These are phyloP conservation scores for Acanthamoeba divionensis DNA, from an alignment of 208 protist species.

Conservation along the genomic window DNA sequence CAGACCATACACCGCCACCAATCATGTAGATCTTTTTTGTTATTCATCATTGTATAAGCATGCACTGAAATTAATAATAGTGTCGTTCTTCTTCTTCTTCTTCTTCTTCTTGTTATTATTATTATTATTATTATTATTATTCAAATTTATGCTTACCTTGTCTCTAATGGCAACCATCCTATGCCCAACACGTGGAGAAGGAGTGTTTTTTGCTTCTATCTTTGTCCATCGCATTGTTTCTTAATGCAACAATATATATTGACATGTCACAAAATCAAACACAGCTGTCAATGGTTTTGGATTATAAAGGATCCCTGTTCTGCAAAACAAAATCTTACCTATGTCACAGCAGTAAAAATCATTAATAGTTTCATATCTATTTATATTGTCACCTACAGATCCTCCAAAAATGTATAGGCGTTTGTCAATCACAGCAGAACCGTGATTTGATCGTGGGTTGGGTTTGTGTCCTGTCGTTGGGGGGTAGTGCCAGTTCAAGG, in stretches of 20 bases:
- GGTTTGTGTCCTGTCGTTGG: background rate
- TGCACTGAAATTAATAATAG: too few species aligned
- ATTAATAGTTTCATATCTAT: conserved; percentile 15
- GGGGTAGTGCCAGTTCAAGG: background rate
- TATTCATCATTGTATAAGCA: too few species aligned
- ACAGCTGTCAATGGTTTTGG: too few species aligned
- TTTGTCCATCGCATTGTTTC: conserved; percentile 5
- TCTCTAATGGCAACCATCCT: background rate
- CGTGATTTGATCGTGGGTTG: conserved; percentile 6
- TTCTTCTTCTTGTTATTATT: too few species aligned
- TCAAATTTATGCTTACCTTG: too few species aligned
- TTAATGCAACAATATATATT: background rate
- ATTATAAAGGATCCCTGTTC: background rate
- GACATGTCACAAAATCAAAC: background rate
- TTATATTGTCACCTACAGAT: conserved; percentile 41
- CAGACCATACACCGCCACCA: conserved; percentile 48
- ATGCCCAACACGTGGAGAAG: conserved; percentile 6
- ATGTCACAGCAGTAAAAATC: conserved; percentile 46
- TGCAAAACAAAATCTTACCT: background rate
- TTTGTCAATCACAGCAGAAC: background rate
- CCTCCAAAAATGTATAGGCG: conserved; percentile 43
- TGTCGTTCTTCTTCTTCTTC: too few species aligned
- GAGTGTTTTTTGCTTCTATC: conserved; percentile 10
- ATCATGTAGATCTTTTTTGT: conserved; percentile 26
- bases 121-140: too few species aligned